Percentiles rank a stretch among this genome's conserved stretches.
Evolutionary conservation across 2,329 filamentous ascomycete species (phyloP).

Genomic region (Cadophora sp.): DNA sequence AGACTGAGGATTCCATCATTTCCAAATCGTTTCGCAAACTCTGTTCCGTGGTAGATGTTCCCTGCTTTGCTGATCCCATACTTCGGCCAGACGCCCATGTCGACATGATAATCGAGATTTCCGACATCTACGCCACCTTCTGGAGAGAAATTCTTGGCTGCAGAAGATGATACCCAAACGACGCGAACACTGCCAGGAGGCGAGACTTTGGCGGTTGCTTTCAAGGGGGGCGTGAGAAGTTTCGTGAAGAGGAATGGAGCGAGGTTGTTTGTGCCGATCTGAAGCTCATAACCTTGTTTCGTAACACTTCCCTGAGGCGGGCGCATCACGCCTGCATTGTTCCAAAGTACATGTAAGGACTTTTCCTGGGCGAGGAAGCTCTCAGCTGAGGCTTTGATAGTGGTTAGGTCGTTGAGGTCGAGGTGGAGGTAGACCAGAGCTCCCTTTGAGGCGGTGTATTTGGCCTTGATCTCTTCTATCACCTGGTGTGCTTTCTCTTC

Average conservation of each 20-base stretch:
- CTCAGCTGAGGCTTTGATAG: constrained; percentile 47
- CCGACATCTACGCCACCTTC: constrained; percentile 26
- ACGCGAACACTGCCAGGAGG: constrained; percentile 40
- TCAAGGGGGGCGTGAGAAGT: constrained; percentile 44
- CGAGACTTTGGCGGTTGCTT: constrained; percentile 36
- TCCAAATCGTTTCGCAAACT: constrained; percentile 27
- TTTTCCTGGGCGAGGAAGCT: constrained; percentile 46
- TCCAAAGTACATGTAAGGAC: constrained; percentile 50
- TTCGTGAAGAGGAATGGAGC: constrained; percentile 47
- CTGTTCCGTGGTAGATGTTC: constrained; percentile 27
- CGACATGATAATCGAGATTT: constrained; percentile 33
- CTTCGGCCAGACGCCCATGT: constrained; percentile 23
- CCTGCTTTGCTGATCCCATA: constrained; percentile 35
- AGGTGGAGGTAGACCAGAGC: constrained; percentile 47
- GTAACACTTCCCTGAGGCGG: constrained; percentile 35
- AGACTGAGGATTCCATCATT: constrained; percentile 33
- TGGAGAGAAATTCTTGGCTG: constrained; percentile 21
- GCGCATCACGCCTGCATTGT: constrained; percentile 49
- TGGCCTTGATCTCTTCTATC: constrained; percentile 48
- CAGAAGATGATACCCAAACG: constrained; percentile 44
- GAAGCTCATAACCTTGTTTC: constrained; percentile 45
- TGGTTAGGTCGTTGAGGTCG: constrained; percentile 48
- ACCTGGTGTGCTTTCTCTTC: constrained; percentile 47
- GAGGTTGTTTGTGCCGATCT: constrained; percentile 46
- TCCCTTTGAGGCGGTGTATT: constrained; percentile 42